Base-by-base conservation (phyloP, 1,284 basidiomycete genomes). In the Mycena sp. region DNA sequence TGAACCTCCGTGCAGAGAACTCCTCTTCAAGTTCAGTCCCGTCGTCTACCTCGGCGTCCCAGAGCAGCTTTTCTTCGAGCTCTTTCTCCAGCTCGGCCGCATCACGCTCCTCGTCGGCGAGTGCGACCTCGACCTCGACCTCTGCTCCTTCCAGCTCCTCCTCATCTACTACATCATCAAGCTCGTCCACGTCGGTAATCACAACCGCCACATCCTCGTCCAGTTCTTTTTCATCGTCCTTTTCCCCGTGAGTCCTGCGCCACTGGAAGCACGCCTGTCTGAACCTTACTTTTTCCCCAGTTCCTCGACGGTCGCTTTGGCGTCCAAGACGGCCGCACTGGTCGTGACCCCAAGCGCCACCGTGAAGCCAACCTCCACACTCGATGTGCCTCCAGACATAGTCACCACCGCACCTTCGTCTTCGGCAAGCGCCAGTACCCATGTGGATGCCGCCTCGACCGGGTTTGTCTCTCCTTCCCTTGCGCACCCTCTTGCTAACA, bases 391-490 rank as follows among this genome's bases (percentile, higher is more conserved):
- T 1, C 54, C 58, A 21, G 38, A 63, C 26, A 14, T 45, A 2
- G 45, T 32, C 14, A 59, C 55, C 38, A 41, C 28, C 50, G n/a
- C n/a, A 26, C 58, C 65, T 37, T 7, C 57, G 19, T 0, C 53
- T 30, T 43, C 65, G 1, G 43, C 16, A 19, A 43, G 35, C 16
- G 40, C 30, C 6, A 26, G 35, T 10, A n/a, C 32, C 40, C 40
- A 58, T 23, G 50, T 67, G 37, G 40, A 54, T 38, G 65, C 65
- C 17, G 57, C 65, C 9, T 67, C 65, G 2, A 54, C 41, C 9
- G 62, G 65, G 63, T 65, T 35, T 17, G 54, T 61, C 49, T 26
- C 17, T 50, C 1, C n/a, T 56, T 37, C 6, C 17, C 6, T n/a
- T 19, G 5, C 46, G n/a, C 21, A 44, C 10, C 16, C 12, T 30